A percentile compares a stretch with the other conserved stretches of the same genome.
Conservation (phyloP, 331 rosid genomes). For the Ulmus americana region DNA sequence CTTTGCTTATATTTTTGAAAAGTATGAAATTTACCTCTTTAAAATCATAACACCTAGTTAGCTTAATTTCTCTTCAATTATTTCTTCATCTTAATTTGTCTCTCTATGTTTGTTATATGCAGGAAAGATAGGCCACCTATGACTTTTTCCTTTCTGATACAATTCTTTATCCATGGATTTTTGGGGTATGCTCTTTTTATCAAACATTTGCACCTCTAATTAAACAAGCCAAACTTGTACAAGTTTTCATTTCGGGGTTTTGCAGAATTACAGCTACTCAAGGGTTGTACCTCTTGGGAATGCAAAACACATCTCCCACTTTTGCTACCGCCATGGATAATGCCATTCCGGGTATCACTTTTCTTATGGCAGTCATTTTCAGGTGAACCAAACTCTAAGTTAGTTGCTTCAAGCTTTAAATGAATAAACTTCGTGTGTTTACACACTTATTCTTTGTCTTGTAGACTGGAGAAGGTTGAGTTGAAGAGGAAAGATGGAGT, state of each 20-base stretch:
- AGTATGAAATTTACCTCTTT: slow-evolving; percentile 36
- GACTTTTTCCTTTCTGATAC: slow-evolving; percentile 31
- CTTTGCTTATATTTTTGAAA: slow-evolving; percentile 54
- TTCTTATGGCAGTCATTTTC: slow-evolving; percentile 57
- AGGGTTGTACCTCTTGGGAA: slow-evolving; percentile 62
- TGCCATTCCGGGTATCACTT: slow-evolving; percentile 72
- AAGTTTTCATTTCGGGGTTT: slow-evolving; percentile 4
- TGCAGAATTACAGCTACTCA: slow-evolving; percentile 67
- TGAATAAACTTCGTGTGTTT: too few species aligned
- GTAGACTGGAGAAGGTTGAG: slow-evolving; percentile 54
- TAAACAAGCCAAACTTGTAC: not conserved
- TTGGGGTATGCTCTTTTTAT: slow-evolving; percentile 46
- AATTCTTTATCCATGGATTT: slow-evolving; percentile 67
- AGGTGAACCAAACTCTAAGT: slow-evolving; percentile 28
- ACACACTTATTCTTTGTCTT: not conserved
- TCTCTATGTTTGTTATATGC: not conserved
- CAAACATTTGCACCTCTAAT: not conserved
- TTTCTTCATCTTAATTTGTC: not conserved
- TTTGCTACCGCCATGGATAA: slow-evolving; percentile 67
- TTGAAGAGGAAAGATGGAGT: slow-evolving; percentile 45
- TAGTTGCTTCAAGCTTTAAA: not conserved
- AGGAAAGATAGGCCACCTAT: slow-evolving; percentile 72
- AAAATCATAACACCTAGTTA: not conserved
- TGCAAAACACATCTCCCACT: slow-evolving; percentile 67
- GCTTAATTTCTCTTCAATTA: not conserved